A percentile compares a stretch with the other conserved stretches of the same genome.
These are phyloP conservation scores for Podosphaera leucotricha DNA, from an alignment of 2,329 filamentous ascomycete species.

Conservation along the genomic window DNA sequence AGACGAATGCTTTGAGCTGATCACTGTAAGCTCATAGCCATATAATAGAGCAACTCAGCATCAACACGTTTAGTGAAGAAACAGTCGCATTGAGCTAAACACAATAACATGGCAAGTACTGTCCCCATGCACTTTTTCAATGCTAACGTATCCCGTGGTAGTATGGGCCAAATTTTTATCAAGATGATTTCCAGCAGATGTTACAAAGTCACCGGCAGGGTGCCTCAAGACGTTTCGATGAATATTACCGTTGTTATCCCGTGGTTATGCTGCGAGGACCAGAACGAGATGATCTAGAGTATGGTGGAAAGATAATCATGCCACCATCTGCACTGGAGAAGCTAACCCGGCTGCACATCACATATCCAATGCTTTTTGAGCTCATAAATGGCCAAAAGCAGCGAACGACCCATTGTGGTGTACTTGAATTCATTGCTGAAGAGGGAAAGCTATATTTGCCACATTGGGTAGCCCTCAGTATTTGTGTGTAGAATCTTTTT, in stretches of 20 bases:
- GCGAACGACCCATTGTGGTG: conserved; percentile 73
- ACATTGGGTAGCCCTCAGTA: conserved; percentile 47
- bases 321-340: conserved; percentile 94
- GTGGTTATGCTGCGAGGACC: conserved; percentile 81
- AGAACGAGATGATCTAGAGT: conserved; percentile 75
- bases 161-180: conserved; percentile 11
- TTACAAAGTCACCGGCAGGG: conserved; percentile 9
- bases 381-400: conserved; percentile 67
- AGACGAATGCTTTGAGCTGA: background rate
- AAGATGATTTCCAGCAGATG: conserved; percentile 13
- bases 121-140: background rate
- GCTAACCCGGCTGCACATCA: conserved; percentile 82
- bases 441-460: conserved; percentile 92
- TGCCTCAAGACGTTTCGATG: conserved; percentile 63
- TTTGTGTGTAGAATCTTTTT: background rate
- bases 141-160: conserved; percentile 1
- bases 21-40: too few species aligned
- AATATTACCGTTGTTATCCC: conserved; percentile 96
- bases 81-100: too few species aligned
- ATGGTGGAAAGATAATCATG: conserved; percentile 92
- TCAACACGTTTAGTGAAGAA: too few species aligned
- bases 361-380: conserved; percentile 94
- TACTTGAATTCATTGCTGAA: conserved; percentile 91
- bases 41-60: too few species aligned
- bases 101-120: background rate